Conservation (phyloP, 2,329 filamentous ascomycete genomes). For the Zasmidium cellare region DNA sequence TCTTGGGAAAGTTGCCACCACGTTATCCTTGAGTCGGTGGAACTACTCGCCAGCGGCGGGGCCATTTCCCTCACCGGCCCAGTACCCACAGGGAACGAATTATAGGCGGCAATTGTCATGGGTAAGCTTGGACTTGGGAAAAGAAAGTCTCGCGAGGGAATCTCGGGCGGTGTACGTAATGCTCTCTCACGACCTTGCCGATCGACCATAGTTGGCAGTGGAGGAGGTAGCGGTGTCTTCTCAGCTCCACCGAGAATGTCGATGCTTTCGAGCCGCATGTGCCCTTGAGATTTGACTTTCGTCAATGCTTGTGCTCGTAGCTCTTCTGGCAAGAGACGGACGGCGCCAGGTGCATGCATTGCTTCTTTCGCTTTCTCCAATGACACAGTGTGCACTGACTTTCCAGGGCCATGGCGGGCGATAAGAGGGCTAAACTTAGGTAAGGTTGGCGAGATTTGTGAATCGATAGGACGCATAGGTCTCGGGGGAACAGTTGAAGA, state of each 20-base stretch:
- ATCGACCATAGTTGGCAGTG: conserved; percentile 16
- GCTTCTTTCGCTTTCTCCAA: conserved; percentile 28
- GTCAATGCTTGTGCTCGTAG: conserved; percentile 25
- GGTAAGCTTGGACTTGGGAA: not conserved
- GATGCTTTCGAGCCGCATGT: conserved; percentile 16
- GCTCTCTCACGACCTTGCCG: conserved; percentile 17
- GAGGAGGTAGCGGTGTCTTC: not conserved
- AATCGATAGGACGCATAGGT: not conserved
- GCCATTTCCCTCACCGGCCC: conserved; percentile 18
- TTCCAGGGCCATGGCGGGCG: not conserved
- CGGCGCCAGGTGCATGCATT: conserved; percentile 27
- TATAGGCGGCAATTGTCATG: conserved; percentile 4
- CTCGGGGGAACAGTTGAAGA: not conserved
- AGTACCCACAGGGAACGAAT: conserved; percentile 18
- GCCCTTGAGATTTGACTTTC: conserved; percentile 20
- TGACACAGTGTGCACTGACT: conserved; percentile 22
- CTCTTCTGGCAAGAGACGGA: conserved; percentile 34
- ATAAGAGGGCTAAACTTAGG: too few relatives aligned
- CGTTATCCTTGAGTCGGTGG: conserved; percentile 6
- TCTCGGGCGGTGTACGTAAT: conserved; percentile 11
- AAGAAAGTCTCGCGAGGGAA: not conserved
- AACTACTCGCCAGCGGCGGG: conserved; percentile 2
- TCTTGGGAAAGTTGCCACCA: not conserved
- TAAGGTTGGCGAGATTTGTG: not conserved
- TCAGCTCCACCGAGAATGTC: not conserved